A percentile compares a stretch with the other conserved stretches of the same genome.
These are phyloP conservation scores for Fusarium buxicola DNA, from an alignment of 2,329 filamentous ascomycete genomes.

Conservation along the genomic window DNA sequence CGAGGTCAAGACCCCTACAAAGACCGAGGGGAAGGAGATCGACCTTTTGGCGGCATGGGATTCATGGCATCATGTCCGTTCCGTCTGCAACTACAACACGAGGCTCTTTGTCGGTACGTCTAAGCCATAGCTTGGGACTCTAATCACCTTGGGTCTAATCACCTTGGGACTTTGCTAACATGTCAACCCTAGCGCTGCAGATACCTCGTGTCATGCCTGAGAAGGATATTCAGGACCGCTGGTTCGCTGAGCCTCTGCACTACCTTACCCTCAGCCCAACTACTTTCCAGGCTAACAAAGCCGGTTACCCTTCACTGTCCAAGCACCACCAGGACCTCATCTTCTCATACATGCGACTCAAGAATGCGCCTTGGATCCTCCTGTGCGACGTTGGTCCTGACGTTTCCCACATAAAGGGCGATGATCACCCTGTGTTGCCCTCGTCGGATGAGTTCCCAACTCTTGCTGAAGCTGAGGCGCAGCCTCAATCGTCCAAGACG, in stretches of 20 bases:
- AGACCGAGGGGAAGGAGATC: conserved; percentile 58
- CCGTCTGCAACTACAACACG: conserved; percentile 84
- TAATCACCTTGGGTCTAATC: too few species aligned
- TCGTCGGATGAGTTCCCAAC: conserved; percentile 73
- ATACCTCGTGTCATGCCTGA: conserved; percentile 70
- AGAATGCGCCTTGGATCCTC: conserved; percentile 71
- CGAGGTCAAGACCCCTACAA: conserved; percentile 48
- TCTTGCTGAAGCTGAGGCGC: conserved; percentile 70
- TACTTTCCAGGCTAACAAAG: conserved; percentile 70
- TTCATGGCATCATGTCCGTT: conserved; percentile 89
- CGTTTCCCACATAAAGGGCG: conserved; percentile 47
- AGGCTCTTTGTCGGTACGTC: conserved; percentile 85
- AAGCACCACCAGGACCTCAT: conserved; percentile 72
- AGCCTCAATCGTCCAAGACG: conserved; percentile 47
- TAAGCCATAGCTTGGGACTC: neutral
- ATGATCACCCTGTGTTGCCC: conserved; percentile 42
- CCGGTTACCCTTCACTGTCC: conserved; percentile 70
- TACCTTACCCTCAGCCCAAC: conserved; percentile 66
- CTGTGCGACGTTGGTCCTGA: conserved; percentile 71
- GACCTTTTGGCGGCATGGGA: conserved; percentile 90
- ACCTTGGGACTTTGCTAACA: neutral
- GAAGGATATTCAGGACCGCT: conserved; percentile 70
- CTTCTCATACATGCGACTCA: conserved; percentile 72
- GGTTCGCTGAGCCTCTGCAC: conserved; percentile 77
- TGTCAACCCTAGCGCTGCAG: conserved; percentile 59